Base-by-base conservation (phyloP, 1,284 basidiomycete species). In the Quambalaria eucalypti region DNA sequence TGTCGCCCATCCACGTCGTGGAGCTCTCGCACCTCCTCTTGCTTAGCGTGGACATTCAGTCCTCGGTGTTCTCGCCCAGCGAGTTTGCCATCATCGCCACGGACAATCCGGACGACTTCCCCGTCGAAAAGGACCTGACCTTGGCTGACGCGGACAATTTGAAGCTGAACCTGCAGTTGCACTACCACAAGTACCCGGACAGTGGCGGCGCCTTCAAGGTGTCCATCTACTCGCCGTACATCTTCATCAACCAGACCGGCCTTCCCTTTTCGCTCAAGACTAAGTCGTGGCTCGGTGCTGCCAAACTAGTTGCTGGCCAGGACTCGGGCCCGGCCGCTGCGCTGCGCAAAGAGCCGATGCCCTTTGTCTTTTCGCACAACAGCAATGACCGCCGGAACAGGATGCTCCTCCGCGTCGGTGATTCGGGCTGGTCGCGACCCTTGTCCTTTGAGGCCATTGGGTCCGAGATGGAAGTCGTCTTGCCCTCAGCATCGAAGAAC, bases 181-280 rank as follows among this genome's bases (percentile, higher is more conserved):
- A 95, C 75, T 98, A 96, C 74, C 56, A 62, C 57, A 66, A 67
- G 44, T 90, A 89, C 76, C 85, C 88, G 2, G 84, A 96, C 57
- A 88, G 91, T 10, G 95, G 93, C 2, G 92, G 95, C n/a, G 91
- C 93, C 1, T 95, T 96, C 82, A 93, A 90, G 77, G 89, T 97
- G 1, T 93, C 98, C 76, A 85, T 99, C 52, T 98, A 91, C 74
- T 85, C 85, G 64, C 92, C 95, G 2, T 98, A 88, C 75, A 80
- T 98, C 51, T 79, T 98, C 50, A 78, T 96, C 75, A 99, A 99
- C 78, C 96, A 96, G 80, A 90, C 90, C 0, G 87, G 86, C 1
- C 77, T 93, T 48, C 86, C 90, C 1, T 95, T 96, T 69, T 80
- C 80, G 33, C 80, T 95, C 31, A 85, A 82, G 62, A 84, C 88